These are phyloP conservation scores for Coemansia sp. DNA, from an alignment of 192 early-diverging fungal genomes.

Conservation along the genomic window DNA sequence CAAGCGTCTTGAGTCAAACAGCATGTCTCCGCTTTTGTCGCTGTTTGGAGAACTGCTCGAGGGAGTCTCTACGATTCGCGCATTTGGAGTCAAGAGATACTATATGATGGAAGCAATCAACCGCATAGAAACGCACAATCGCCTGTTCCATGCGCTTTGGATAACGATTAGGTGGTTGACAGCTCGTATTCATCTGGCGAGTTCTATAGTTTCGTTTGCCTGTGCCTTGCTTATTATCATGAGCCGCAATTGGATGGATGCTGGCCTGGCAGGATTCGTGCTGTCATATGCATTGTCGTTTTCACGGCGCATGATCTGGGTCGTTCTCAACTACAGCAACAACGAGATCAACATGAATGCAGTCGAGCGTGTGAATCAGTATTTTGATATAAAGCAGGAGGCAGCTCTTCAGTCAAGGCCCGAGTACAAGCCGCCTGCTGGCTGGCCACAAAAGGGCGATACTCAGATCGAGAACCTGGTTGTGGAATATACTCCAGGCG, in stretches of 20 bases:
- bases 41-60: conserved; percentile 76
- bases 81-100: conserved; percentile 69
- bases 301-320: conserved; percentile 72
- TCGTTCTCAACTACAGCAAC: conserved; percentile 67
- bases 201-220: conserved; percentile 67
- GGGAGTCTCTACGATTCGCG: conserved; percentile 77
- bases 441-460: conserved; percentile 67
- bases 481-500: no score
- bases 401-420: conserved; percentile 61
- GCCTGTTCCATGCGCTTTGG: conserved; percentile 66
- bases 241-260: no score
- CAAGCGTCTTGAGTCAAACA: conserved; percentile 80
- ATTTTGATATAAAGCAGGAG: conserved; percentile 76
- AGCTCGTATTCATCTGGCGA: conserved; percentile 72
- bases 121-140: conserved; percentile 72
- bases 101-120: conserved; percentile 63
- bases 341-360: conserved; percentile 83
- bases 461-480: conserved; percentile 58
- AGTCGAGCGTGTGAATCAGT: conserved; percentile 81
- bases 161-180: conserved; percentile 79
- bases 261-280: no score
- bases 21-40: conserved; percentile 72
- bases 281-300: no score
- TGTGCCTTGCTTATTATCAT: conserved; percentile 67
- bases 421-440: conserved; percentile 53